Conservation (phyloP, 495 filamentous ascomycete species). For the Rhypophila decipiens region DNA sequence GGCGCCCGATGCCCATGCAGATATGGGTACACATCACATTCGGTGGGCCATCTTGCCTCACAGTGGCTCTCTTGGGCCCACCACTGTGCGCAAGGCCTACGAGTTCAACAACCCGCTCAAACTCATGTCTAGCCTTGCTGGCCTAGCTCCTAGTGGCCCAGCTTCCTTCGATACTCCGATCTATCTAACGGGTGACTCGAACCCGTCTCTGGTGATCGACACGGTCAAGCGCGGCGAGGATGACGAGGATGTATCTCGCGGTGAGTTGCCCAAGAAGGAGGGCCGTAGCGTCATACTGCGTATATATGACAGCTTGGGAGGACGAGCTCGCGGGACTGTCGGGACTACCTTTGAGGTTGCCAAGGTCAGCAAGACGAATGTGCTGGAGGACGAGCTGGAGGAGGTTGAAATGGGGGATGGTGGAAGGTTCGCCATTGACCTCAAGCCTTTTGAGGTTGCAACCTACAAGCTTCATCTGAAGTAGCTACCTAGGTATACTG, state of each 20-base stretch:
- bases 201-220: constrained; percentile 64
- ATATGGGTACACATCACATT: constrained; percentile 88
- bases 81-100: constrained; percentile 74
- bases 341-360: constrained; percentile 60
- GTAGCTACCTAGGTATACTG: too few species aligned
- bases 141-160: constrained; percentile 18
- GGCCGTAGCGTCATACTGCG: constrained; percentile 76
- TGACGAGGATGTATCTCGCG: constrained; percentile 77
- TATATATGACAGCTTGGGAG: constrained; percentile 89
- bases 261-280: constrained; percentile 59
- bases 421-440: constrained; percentile 54
- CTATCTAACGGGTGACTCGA: constrained; percentile 44
- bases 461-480: constrained; percentile 73
- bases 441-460: constrained; percentile 86
- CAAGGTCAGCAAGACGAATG: constrained; percentile 73
- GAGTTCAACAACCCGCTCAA: constrained; percentile 85
- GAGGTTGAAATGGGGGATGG: constrained; percentile 46
- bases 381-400: constrained; percentile 65
- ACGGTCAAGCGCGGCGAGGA: constrained; percentile 91
- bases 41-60: constrained; percentile 92
- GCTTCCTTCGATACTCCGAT: constrained; percentile 41
- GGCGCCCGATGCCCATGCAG: constrained; percentile 89
- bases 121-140: constrained; percentile 31
- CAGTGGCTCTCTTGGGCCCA: constrained; percentile 57
- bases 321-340: constrained; percentile 62